Conservation (phyloP, 306 rosid genomes). For the Sechiopsis laciniata region DNA sequence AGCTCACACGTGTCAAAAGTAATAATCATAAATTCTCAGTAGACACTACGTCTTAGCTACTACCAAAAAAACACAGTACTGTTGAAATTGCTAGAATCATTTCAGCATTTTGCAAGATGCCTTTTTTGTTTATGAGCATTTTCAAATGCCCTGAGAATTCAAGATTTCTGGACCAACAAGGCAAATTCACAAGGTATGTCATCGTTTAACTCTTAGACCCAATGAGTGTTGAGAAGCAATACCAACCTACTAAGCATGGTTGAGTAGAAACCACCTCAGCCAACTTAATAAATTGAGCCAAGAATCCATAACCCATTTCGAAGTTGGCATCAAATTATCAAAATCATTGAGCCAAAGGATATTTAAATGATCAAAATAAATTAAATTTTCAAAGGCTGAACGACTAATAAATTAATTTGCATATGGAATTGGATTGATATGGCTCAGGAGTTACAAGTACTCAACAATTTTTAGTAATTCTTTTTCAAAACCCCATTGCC, state of each 20-base stretch:
- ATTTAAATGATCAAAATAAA: background rate
- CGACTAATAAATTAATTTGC: background rate
- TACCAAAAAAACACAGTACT: background rate
- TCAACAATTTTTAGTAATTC: background rate
- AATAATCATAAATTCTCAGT: too few relatives aligned
- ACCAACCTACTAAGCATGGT: background rate
- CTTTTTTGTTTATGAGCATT: background rate
- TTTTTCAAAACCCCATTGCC: conserved; percentile 3
- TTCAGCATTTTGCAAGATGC: background rate
- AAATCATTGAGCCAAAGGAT: too few relatives aligned
- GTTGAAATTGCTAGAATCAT: background rate
- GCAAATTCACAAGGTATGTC: background rate
- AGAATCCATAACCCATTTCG: background rate
- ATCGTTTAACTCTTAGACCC: background rate
- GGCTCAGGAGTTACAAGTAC: background rate
- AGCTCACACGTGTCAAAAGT: background rate
- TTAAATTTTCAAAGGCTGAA: background rate
- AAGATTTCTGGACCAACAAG: background rate
- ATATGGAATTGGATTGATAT: background rate
- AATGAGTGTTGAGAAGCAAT: background rate
- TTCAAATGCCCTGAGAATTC: background rate
- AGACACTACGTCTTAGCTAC: background rate
- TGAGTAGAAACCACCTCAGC: background rate
- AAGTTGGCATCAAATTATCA: background rate
- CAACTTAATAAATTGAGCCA: background rate